phyloP scores from a whole-genome alignment of 148 eudicot genomes.

The Camellia sinensis region DNA sequence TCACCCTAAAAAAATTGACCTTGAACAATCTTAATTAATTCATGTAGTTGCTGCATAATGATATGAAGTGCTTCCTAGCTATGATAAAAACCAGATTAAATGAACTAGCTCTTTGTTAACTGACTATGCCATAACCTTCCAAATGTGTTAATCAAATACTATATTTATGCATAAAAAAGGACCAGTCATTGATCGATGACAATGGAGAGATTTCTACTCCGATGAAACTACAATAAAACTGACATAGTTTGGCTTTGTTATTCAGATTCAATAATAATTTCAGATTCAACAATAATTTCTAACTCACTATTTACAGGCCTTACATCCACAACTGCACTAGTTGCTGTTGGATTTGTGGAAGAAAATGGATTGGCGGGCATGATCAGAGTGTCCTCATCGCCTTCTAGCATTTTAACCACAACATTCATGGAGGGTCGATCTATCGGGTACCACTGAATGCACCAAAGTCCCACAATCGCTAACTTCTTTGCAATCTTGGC shows the following conservation, averaged over 20 bases:
- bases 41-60: no score
- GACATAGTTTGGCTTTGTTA: not conserved
- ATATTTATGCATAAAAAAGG: no score
- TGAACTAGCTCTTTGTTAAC: no score
- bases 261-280: slow-evolving; percentile 3
- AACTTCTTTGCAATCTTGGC: slow-evolving; percentile 21
- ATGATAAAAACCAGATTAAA: no score
- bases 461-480: slow-evolving; percentile 27
- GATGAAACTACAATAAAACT: no score
- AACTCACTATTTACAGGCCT: not conserved
- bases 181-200: no score
- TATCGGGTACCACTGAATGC: slow-evolving; percentile 32
- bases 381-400: not conserved
- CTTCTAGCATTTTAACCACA: slow-evolving; percentile 24
- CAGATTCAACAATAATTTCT: slow-evolving; percentile 5
- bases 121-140: not conserved
- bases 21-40: no score
- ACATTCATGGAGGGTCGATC: slow-evolving; percentile 28
- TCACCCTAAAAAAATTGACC: no score
- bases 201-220: no score
- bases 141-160: not conserved
- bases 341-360: not conserved
- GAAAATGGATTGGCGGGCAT: slow-evolving; percentile 20
- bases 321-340: not conserved
- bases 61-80: no score